Base-by-base conservation (phyloP, 2,329 filamentous ascomycete genomes). In the Xylaria sp. region DNA sequence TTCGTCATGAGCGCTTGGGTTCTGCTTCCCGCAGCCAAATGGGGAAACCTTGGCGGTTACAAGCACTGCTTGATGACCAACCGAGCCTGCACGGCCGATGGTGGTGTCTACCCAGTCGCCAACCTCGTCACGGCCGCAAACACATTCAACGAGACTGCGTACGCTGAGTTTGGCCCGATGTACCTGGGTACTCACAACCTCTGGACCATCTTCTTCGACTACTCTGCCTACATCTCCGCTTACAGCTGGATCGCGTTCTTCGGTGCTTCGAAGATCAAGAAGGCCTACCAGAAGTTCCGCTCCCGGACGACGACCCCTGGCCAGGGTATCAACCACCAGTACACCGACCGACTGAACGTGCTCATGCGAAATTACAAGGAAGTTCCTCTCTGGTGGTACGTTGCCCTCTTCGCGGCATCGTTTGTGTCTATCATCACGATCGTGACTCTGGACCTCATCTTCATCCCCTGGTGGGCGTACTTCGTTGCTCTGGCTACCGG, bases 201-300 rank as follows among this genome's bases (percentile, higher is more conserved):
- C 2, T 86, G 83, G 83, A 70, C 72, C 3, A 82, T 82, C 62
- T 85, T 85, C 71, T 85, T 84, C 68, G 81, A 83, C 67, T 86
- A 85, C 58, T 82, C 83, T 4, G 79, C 82, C 7, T 81, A 84
- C 59, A 76, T 81, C 0, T 84, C 83, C 0, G 81, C 82, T 0
- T 75, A 85, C 52, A 79, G 79, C 4, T 86, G 83, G 83, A 82
- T 85, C 69, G 72, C 72, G 2, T 77, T 83, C 0, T 86, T 86
- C 59, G 81, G 83, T 0, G 82, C 74, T 48, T 64, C 74, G 0
- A 76, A 81, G 58, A 75, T 85, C 51, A 75, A 72, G 23, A 70
- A 70, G 1, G 82, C 78, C 16, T 66, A 79, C 19, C 62, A 61
- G 4, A 82, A 80, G 64, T 74, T 81, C 19, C 67, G 74, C 11